Percentiles rank a stretch among this genome's conserved stretches.
phyloP scores from a whole-genome alignment of 179 eudicot genomes.

The Corrigiola litoralis region DNA sequence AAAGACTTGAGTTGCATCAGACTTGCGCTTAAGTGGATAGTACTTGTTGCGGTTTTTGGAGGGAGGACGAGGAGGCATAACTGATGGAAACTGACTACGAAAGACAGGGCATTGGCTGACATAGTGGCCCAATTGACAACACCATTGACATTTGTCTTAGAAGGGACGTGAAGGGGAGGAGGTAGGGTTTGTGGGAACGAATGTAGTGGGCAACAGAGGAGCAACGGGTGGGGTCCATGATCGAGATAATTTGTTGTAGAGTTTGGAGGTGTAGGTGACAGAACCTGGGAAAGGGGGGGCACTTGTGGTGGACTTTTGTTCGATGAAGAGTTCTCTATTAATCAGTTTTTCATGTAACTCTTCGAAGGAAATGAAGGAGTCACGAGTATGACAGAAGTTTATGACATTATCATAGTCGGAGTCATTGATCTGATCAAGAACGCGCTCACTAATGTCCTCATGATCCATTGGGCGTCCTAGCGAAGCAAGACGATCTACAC shows the following conservation, averaged over 20 bases:
- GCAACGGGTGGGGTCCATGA: too few relatives aligned
- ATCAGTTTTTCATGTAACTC: background rate
- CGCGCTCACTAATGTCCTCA: background rate
- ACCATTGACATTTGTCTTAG: background rate
- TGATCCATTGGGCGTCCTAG: background rate
- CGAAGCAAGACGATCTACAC: background rate
- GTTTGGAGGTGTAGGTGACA: too few relatives aligned
- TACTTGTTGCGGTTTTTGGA: background rate
- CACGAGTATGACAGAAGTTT: background rate
- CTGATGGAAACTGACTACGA: background rate
- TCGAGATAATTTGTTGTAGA: too few relatives aligned
- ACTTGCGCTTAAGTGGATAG: background rate
- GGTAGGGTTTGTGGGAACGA: too few relatives aligned
- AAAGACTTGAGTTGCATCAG: background rate
- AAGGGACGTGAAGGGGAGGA: too few relatives aligned
- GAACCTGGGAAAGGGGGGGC: background rate
- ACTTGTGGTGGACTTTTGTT: background rate
- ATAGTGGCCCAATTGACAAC: background rate
- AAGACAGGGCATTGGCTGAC: background rate
- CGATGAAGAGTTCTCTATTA: background rate
- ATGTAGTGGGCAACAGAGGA: too few relatives aligned
- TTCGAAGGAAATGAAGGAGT: background rate
- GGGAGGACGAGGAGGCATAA: background rate
- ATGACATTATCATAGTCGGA: background rate
- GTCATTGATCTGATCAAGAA: background rate